Evolutionary conservation across 306 rosid genomes (phyloP).

Genomic region (Luffa acutangula): DNA sequence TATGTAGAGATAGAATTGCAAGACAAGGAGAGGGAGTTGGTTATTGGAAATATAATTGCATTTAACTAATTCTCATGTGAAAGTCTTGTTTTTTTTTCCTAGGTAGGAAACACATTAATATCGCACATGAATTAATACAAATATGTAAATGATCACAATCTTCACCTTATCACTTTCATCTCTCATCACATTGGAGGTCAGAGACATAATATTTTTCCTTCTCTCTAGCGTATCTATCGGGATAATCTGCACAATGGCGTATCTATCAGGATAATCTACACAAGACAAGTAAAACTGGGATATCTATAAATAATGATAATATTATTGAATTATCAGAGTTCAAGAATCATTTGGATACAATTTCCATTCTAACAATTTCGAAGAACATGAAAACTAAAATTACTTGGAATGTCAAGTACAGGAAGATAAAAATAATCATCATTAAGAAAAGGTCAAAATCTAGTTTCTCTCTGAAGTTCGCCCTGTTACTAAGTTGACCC

Average conservation of each 20-base stretch:
- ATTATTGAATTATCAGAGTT: neutral
- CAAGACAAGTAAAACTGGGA: slow-evolving; percentile 3
- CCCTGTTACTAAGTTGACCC: neutral
- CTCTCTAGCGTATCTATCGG: slow-evolving; percentile 55
- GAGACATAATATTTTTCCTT: slow-evolving; percentile 52
- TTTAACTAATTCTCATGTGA: neutral
- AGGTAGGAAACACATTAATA: neutral
- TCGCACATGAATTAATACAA: neutral
- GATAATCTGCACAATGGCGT: slow-evolving; percentile 62
- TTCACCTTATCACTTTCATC: slow-evolving; percentile 87
- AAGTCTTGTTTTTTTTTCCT: neutral
- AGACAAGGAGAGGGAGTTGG: neutral
- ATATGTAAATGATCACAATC: neutral
- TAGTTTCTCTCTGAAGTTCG: neutral
- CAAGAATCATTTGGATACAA: neutral
- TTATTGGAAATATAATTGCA: neutral
- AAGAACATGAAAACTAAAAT: neutral
- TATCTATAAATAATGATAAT: neutral
- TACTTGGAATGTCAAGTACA: neutral
- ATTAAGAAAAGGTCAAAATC: neutral
- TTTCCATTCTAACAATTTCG: neutral
- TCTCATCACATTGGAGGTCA: slow-evolving; percentile 80
- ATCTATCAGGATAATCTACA: slow-evolving; percentile 77
- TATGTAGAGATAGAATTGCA: no score
- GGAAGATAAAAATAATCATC: neutral